phyloP scores from a whole-genome alignment of 108 stramenopile genomes.

The Hondaea fermentalgiana region DNA sequence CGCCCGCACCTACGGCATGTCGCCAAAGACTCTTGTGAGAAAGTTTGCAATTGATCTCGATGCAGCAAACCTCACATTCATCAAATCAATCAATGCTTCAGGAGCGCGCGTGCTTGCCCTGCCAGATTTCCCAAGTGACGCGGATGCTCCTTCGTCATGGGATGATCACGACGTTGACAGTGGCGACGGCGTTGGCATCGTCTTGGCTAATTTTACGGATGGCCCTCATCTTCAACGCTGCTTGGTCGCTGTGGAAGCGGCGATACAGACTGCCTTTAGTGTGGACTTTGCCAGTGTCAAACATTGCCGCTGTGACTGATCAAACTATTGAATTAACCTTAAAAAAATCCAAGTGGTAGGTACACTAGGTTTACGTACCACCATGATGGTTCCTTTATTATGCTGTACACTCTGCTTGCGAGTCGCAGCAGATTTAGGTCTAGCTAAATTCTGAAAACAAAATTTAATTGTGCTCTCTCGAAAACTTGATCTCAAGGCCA shows the following conservation, averaged over 20 bases:
- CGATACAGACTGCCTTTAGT: neutral
- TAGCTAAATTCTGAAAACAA: no score
- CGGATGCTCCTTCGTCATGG: neutral
- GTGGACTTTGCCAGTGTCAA: neutral
- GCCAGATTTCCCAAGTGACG: neutral
- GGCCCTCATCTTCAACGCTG: neutral
- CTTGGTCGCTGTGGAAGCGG: neutral
- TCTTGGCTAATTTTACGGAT: neutral
- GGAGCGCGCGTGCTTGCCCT: neutral
- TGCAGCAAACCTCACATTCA: neutral
- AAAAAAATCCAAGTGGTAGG: neutral
- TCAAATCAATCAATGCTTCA: neutral
- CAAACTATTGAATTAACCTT: neutral
- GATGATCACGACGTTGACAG: no score
- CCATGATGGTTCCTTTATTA: neutral
- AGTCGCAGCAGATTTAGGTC: no score
- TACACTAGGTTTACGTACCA: neutral
- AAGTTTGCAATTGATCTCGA: neutral
- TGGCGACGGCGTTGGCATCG: no score
- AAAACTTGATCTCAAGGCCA: no score
- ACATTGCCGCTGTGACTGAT: neutral
- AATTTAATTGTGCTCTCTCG: no score
- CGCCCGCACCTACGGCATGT: neutral
- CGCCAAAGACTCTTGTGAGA: neutral
- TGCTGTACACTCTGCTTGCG: no score